Percentiles rank a stretch among this genome's conserved stretches.
Conservation (phyloP, 192 early-diverging fungal species). For the Rhizoclosmatium globosum region DNA sequence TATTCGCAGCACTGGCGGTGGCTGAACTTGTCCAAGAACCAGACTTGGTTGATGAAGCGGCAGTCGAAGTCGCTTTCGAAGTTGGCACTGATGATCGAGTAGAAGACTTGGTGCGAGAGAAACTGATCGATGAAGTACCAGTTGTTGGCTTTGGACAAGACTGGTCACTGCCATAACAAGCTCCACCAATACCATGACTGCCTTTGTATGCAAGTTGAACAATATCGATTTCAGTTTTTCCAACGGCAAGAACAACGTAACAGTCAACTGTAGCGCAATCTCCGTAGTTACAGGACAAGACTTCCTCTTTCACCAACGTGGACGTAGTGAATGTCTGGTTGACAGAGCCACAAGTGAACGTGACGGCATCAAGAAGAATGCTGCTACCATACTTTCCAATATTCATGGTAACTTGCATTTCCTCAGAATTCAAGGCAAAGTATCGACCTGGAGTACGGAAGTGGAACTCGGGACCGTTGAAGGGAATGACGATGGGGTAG, state of each 20-base stretch:
- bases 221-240: too few species aligned
- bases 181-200: not conserved
- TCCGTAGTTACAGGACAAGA: too few species aligned
- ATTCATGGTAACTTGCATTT: constrained; percentile 15
- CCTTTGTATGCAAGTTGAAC: too few species aligned
- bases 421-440: constrained; percentile 7
- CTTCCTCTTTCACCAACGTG: too few species aligned
- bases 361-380: too few species aligned
- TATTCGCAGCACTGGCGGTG: too few species aligned
- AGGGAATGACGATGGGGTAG: constrained; percentile 9
- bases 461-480: not conserved
- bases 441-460: not conserved
- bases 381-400: not conserved
- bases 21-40: too few species aligned
- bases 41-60: not conserved
- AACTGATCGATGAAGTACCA: not conserved
- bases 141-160: not conserved
- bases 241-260: too few species aligned
- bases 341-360: too few species aligned
- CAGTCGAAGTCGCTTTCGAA: not conserved
- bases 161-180: not conserved
- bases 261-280: too few species aligned
- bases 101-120: not conserved
- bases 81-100: not conserved
- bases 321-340: too few species aligned